A percentile compares a stretch with the other conserved stretches of the same genome.
Evolutionary conservation across 306 rosid genomes (phyloP).

Genomic region (Lithocarpus polystachyus): DNA sequence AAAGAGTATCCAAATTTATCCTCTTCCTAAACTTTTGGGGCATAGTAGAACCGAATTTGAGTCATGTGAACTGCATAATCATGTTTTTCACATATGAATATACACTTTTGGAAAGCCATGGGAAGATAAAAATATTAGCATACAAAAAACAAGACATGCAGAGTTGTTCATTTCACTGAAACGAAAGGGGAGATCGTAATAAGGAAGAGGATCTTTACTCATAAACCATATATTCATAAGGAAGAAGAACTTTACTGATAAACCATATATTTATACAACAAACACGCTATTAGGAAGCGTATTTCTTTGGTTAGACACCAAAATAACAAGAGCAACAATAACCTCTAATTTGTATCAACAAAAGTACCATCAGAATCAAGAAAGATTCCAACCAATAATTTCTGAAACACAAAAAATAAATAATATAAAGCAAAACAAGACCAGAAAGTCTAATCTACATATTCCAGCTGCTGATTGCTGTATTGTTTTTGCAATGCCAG

Average conservation of each 20-base stretch:
- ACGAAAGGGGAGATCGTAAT: not conserved
- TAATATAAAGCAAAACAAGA: not conserved
- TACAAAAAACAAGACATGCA: not conserved
- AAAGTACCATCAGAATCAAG: not conserved
- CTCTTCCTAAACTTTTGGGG: too few relatives aligned
- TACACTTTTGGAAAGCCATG: not conserved
- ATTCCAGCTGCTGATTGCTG: conserved; percentile 25
- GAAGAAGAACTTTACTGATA: not conserved
- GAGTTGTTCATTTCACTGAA: not conserved
- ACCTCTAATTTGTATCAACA: not conserved
- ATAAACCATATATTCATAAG: not conserved
- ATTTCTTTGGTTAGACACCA: not conserved
- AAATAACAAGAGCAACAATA: not conserved
- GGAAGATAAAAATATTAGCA: not conserved
- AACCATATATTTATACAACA: not conserved
- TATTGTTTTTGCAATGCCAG: conserved; percentile 44
- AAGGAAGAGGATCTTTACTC: not conserved
- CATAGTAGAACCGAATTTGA: too few relatives aligned
- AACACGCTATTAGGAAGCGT: not conserved
- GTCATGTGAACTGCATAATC: not conserved
- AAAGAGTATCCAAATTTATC: too few relatives aligned
- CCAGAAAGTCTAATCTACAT: conserved; percentile 4
- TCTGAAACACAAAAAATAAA: not conserved
- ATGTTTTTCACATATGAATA: not conserved
- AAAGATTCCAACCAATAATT: not conserved